Conservation (phyloP, 2,329 filamentous ascomycete species). For the Epichloe typhina region DNA sequence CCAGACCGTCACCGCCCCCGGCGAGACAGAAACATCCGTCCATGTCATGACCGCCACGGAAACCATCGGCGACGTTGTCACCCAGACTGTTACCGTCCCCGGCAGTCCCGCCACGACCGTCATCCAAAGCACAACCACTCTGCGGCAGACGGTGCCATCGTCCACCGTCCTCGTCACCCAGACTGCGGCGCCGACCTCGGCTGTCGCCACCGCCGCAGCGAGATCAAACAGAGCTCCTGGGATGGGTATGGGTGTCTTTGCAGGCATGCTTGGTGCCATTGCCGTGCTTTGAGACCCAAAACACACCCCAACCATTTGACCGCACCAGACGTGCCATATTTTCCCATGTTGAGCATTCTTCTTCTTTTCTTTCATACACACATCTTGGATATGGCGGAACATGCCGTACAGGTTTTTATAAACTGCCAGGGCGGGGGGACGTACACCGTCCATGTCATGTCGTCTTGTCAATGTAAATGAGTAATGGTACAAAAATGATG, state of each 20-base stretch:
- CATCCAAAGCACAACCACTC: constrained; percentile 25
- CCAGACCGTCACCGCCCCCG: constrained; percentile 25
- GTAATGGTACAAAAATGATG: neutral
- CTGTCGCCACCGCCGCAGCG: constrained; percentile 13
- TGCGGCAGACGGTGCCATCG: constrained; percentile 8
- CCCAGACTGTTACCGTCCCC: constrained; percentile 26
- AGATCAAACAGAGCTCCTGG: constrained; percentile 19
- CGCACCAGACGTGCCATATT: neutral
- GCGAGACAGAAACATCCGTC: constrained; percentile 19
- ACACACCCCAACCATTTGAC: too few species aligned
- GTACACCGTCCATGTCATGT: neutral
- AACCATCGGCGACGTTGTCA: constrained; percentile 28
- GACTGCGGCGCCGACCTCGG: constrained; percentile 4
- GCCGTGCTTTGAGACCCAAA: constrained; percentile 7
- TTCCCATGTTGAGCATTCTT: neutral
- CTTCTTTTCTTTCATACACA: neutral
- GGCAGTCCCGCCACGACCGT: constrained; percentile 24
- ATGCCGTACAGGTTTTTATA: too few species aligned
- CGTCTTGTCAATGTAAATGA: neutral
- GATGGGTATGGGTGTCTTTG: constrained; percentile 21
- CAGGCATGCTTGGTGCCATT: constrained; percentile 6
- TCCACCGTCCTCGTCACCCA: constrained; percentile 12
- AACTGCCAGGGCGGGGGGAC: too few species aligned
- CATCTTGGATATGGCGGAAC: neutral
- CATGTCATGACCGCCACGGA: constrained; percentile 27